Evolutionary conservation across 768 basidiomycete species (phyloP).

Genomic region (Tylopilus felleus): DNA sequence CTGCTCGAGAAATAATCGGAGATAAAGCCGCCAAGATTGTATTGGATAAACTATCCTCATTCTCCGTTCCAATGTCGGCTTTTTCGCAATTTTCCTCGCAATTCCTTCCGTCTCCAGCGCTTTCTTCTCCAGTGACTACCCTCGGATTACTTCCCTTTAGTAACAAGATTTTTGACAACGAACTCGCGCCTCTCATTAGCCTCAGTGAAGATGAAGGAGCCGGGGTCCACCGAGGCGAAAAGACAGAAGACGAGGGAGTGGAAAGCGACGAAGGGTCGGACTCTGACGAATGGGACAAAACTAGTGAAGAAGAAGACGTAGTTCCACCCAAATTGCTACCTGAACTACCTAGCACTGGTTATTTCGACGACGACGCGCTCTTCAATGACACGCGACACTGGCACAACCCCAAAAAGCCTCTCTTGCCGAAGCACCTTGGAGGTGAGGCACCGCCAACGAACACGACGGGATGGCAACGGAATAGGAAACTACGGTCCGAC

Average conservation of each 20-base stretch:
- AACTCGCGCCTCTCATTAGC: constrained; percentile 36
- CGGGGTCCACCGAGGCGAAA: constrained; percentile 6
- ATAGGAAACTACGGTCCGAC: constrained; percentile 37
- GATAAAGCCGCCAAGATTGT: constrained; percentile 22
- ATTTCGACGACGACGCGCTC: constrained; percentile 38
- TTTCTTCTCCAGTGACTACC: neutral
- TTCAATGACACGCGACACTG: constrained; percentile 58
- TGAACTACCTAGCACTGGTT: constrained; percentile 5
- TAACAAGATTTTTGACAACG: constrained; percentile 41
- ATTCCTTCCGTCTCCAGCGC: constrained; percentile 17
- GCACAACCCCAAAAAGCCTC: constrained; percentile 48
- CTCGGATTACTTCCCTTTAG: constrained; percentile 37
- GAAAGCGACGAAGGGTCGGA: constrained; percentile 14
- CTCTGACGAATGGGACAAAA: constrained; percentile 21
- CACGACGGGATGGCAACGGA: constrained; percentile 35
- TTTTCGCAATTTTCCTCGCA: constrained; percentile 18
- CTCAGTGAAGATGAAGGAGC: neutral
- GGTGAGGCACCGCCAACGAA: constrained; percentile 36
- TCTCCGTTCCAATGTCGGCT: constrained; percentile 14
- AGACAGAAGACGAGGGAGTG: constrained; percentile 16
- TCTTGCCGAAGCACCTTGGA: constrained; percentile 55
- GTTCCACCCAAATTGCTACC: neutral
- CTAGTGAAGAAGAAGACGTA: constrained; percentile 14
- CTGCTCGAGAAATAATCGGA: constrained; percentile 30
- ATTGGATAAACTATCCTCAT: constrained; percentile 18